These are phyloP conservation scores for Cokeromyces recurvatus DNA, from an alignment of 371 early-diverging fungal species.

Conservation along the genomic window DNA sequence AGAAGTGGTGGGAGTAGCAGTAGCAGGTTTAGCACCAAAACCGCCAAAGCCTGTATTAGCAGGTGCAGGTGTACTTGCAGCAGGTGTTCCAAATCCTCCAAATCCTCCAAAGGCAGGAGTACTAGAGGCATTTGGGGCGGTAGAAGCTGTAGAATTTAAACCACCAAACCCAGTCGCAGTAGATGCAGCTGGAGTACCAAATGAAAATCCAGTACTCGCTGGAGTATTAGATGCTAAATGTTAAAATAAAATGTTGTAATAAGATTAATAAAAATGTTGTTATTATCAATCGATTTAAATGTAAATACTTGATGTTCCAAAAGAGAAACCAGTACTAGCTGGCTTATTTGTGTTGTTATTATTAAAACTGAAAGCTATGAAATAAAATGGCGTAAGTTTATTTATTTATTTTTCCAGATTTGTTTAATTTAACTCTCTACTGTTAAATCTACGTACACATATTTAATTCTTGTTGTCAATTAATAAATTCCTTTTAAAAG, in stretches of 20 bases:
- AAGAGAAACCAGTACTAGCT: conserved; percentile 18
- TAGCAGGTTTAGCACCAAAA: conserved; percentile 5
- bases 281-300: no score
- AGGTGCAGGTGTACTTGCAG: conserved; percentile 3
- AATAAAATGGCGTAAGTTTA: no score
- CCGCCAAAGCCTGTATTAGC: conserved; percentile 3
- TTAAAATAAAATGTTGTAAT: neutral
- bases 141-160: conserved; percentile 9
- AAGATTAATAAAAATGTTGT: neutral
- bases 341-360: conserved; percentile 25
- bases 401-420: no score
- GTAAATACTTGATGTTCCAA: conserved; percentile 10
- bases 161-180: conserved; percentile 15
- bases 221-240: conserved; percentile 1
- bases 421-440: no score
- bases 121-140: conserved; percentile 6
- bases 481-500: no score
- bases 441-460: no score
- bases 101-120: conserved; percentile 11
- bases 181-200: conserved; percentile 17
- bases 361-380: conserved; percentile 34
- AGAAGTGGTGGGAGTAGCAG: conserved; percentile 8
- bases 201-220: conserved; percentile 8
- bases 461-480: no score
- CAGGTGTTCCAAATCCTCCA: conserved; percentile 1